Evolutionary conservation across 257 asterid genomes (phyloP).

Genomic region (Plantago ovata): DNA sequence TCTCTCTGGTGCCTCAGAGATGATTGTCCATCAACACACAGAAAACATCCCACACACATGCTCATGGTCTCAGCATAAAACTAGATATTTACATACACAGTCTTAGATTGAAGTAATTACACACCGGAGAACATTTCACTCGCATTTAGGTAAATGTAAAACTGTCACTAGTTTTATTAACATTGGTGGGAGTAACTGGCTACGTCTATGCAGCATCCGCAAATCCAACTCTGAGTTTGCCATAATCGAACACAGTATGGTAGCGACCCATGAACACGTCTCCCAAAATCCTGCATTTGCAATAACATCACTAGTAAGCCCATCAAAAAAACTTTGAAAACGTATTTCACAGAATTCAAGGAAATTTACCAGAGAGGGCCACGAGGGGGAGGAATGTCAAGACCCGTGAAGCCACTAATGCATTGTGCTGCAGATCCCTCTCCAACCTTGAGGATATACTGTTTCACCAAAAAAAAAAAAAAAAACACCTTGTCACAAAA

Average conservation of each 20-base stretch:
- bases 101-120: background rate
- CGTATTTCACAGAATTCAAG: background rate
- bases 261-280: constrained; percentile 87
- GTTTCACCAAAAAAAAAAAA: constrained; percentile 15
- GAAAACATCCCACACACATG: no score
- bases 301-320: background rate
- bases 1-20: no score
- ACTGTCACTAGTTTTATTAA: background rate
- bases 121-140: background rate
- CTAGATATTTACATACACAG: background rate
- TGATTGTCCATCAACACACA: no score
- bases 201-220: constrained; percentile 68
- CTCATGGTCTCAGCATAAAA: no score
- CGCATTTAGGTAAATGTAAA: constrained; percentile 8
- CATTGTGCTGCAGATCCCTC: constrained; percentile 69
- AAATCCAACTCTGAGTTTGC: constrained; percentile 69
- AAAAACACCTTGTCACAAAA: background rate
- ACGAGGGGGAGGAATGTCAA: constrained; percentile 84
- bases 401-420: constrained; percentile 77
- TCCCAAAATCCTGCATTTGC: constrained; percentile 69
- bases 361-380: constrained; percentile 84
- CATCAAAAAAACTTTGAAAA: background rate
- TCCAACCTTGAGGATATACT: constrained; percentile 90
- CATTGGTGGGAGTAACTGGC: background rate
- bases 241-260: constrained; percentile 84